phyloP scores from a whole-genome alignment of 352 stramenopile species.

The Phytophthora constricta region DNA sequence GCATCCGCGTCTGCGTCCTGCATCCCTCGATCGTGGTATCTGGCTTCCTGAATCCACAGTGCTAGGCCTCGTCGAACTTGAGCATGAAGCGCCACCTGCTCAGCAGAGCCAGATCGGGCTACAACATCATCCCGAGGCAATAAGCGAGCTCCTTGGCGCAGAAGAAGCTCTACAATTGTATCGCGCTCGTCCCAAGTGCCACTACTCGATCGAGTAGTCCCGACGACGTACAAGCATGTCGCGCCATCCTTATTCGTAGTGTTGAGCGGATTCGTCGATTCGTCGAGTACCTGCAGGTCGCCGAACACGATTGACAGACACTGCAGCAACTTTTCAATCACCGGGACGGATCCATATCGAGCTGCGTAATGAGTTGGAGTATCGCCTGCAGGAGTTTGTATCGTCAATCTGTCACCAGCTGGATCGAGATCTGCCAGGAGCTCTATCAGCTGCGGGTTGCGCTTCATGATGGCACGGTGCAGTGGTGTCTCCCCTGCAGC shows the following conservation, averaged over 20 bases:
- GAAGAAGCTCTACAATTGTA: constrained; percentile 18
- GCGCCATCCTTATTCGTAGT: neutral
- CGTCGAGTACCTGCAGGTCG: constrained; percentile 19
- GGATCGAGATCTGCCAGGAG: constrained; percentile 15
- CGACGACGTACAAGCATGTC: constrained; percentile 16
- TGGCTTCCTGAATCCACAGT: constrained; percentile 17
- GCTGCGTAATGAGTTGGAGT: constrained; percentile 20
- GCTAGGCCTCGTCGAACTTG: constrained; percentile 24
- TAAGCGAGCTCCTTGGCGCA: constrained; percentile 18
- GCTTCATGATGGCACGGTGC: constrained; percentile 22
- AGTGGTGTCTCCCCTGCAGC: constrained; percentile 20
- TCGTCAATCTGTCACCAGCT: constrained; percentile 1
- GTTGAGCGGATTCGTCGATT: constrained; percentile 13
- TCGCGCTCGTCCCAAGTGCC: constrained; percentile 7
- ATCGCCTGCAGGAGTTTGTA: neutral
- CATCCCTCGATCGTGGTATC: neutral
- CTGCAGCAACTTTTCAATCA: constrained; percentile 10
- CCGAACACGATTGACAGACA: constrained; percentile 1
- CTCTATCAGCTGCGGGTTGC: constrained; percentile 21
- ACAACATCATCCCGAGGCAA: constrained; percentile 14
- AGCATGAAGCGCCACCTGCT: constrained; percentile 6
- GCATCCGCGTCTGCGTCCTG: neutral
- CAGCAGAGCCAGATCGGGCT: neutral
- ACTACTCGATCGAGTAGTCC: neutral
- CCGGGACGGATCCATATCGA: constrained; percentile 9